Evolutionary conservation across 768 basidiomycete species (phyloP), one percentile per base, ranked within the genome.

Genomic region (Kwoniella shandongensis): DNA sequence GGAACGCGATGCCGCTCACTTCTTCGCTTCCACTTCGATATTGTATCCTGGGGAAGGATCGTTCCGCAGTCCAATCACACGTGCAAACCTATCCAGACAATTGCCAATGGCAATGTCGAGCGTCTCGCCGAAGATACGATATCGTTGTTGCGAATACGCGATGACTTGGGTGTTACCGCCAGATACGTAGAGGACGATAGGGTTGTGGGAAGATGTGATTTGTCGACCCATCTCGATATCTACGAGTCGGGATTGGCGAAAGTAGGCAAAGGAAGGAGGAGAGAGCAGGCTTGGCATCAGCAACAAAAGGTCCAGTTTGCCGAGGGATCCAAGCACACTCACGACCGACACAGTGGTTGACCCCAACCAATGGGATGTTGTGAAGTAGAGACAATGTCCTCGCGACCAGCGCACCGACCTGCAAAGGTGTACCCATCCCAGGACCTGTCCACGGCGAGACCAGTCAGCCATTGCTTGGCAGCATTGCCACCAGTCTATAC

Each of bases 331-430:
- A 44, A 15, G 22, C 20, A 44, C n/a, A 77, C 90, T 77, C 71
- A 98, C 96, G 96, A 46, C 96, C 96, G 29, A 99, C 86, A 69
- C 96, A 99, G 76, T 99, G 96, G 75, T 99, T 99, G n/a, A 98
- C 96, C 1, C 91, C 93, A 3, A 99, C 85, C 4, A 99, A 81
- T 2, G 96, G 94, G 70, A 96, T 98, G 66, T 84, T 78, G 76
- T 87, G 92, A 56, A 99, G 75, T 3, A 96, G 82, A 1, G 91
- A 87, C 30, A 99, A 80, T 0, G 90, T 94, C 45, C 96, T 82
- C 0, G 96, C 96, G 29, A 98, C 88, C 25, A 99, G 79, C 1
- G 90, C 93, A 13, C 98, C 91, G 2, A 93, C 92, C 69, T 94
- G 91, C 32, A 99, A 77, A 1, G 96, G 96, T 32, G 90, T 92